phyloP scores from a whole-genome alignment of 345 rosid genomes.

The Dovyalis caffra region DNA sequence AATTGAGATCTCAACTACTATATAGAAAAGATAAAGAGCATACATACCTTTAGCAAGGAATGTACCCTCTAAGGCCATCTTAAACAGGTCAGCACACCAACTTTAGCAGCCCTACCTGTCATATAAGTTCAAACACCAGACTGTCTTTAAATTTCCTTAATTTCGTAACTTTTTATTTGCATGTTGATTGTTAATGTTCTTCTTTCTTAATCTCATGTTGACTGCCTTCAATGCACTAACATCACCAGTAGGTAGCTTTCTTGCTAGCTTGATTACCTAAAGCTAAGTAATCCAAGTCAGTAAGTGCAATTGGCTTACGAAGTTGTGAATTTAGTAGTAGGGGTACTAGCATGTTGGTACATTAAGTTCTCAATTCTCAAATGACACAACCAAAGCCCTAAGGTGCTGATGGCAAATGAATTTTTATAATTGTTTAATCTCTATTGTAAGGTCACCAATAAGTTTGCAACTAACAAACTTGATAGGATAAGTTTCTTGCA shows the following conservation, averaged over 20 bases:
- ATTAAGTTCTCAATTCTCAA: not conserved
- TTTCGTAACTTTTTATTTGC: too few species aligned
- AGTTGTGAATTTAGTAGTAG: too few species aligned
- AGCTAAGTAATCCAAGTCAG: conserved; percentile 15
- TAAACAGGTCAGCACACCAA: conserved; percentile 16
- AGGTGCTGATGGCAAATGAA: not conserved
- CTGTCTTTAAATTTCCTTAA: not conserved
- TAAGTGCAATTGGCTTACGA: not conserved
- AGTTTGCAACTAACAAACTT: not conserved
- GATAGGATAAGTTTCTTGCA: not conserved
- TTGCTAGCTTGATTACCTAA: conserved; percentile 86
- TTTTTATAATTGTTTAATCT: not conserved
- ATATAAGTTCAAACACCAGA: conserved; percentile 3
- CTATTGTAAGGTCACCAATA: not conserved
- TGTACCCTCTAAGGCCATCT: conserved; percentile 56
- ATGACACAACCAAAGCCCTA: not conserved
- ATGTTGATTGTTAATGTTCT: too few species aligned
- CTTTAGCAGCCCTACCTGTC: conserved; percentile 33
- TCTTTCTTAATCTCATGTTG: too few species aligned
- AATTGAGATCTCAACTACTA: not conserved
- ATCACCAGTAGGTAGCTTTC: conserved; percentile 92
- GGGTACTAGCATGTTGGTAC: not conserved
- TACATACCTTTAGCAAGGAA: conserved; percentile 48
- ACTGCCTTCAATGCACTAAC: conserved; percentile 52
- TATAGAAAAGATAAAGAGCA: conserved; percentile 14